Evolutionary conservation across 2,329 filamentous ascomycete species (phyloP).

Genomic region (Emergomyces pasteurianus): DNA sequence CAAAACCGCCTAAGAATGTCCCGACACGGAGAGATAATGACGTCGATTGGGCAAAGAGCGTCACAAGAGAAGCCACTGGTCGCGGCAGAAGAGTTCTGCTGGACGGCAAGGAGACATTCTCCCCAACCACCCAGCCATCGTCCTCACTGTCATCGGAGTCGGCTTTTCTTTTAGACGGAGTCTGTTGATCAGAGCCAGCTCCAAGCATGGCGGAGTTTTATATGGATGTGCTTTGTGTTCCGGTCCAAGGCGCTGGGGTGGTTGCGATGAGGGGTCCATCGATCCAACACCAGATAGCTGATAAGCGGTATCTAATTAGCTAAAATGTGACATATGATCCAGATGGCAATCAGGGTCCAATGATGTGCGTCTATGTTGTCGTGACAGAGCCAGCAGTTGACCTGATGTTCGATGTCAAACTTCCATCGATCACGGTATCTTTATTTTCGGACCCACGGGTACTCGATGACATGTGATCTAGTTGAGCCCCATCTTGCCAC

Average conservation of each 20-base stretch:
- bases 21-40: slow-evolving; percentile 34
- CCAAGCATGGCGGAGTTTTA: not conserved
- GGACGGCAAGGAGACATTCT: not conserved
- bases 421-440: not conserved
- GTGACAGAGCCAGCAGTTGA: not conserved
- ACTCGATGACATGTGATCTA: not conserved
- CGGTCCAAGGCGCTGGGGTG: not conserved
- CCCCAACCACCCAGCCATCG: not conserved
- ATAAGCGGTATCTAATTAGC: not conserved
- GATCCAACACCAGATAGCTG: not conserved
- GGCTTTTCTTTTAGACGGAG: not conserved
- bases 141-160: not conserved
- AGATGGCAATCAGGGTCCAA: not conserved
- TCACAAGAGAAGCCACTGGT: slow-evolving; percentile 34
- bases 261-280: not conserved
- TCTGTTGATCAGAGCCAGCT: not conserved
- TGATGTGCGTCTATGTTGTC: not conserved
- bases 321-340: not conserved
- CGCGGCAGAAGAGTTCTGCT: slow-evolving; percentile 29
- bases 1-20: slow-evolving; percentile 31
- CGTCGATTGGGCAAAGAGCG: slow-evolving; percentile 33
- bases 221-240: not conserved
- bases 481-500: not conserved
- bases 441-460: not conserved
- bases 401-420: not conserved